A percentile compares a stretch with the other conserved stretches of the same genome.
phyloP scores from a whole-genome alignment of 2,329 filamentous ascomycete genomes.

The Teratosphaeria pseudoeucalypti region DNA sequence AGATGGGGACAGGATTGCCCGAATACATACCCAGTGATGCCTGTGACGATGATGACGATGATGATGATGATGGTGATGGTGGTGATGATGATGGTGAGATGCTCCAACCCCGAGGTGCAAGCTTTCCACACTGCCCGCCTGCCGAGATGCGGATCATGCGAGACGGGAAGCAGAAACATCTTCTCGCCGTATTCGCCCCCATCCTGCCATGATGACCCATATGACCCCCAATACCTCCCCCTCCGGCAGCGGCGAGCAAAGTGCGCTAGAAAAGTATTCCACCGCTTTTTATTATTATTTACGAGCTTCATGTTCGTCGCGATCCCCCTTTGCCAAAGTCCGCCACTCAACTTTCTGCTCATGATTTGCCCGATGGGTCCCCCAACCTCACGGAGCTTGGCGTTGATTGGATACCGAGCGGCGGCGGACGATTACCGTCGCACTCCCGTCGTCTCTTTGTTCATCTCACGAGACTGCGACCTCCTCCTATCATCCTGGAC shows the following conservation, averaged over 20 bases:
- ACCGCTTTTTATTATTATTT: neutral
- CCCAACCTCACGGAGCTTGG: neutral
- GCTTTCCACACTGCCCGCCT: neutral
- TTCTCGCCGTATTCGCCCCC: neutral
- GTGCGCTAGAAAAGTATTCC: neutral
- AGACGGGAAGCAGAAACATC: neutral
- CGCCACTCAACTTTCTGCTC: neutral
- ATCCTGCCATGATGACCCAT: neutral
- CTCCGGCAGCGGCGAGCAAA: constrained; percentile 10
- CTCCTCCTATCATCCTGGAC: neutral
- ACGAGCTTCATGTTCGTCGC: neutral
- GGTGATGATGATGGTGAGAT: neutral
- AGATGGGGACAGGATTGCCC: neutral
- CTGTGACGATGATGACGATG: no score
- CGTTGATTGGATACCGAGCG: constrained; percentile 2
- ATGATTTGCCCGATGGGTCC: neutral
- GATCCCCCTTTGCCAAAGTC: neutral
- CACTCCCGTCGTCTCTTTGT: neutral
- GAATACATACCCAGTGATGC: neutral
- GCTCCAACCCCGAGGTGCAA: constrained; percentile 1
- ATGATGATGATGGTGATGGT: no score
- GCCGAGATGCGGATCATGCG: neutral
- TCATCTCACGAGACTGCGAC: neutral
- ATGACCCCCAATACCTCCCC: neutral
- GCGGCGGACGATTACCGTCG: neutral